phyloP scores from a whole-genome alignment of 2,329 filamentous ascomycete species.

The Colletotrichum sp. region DNA sequence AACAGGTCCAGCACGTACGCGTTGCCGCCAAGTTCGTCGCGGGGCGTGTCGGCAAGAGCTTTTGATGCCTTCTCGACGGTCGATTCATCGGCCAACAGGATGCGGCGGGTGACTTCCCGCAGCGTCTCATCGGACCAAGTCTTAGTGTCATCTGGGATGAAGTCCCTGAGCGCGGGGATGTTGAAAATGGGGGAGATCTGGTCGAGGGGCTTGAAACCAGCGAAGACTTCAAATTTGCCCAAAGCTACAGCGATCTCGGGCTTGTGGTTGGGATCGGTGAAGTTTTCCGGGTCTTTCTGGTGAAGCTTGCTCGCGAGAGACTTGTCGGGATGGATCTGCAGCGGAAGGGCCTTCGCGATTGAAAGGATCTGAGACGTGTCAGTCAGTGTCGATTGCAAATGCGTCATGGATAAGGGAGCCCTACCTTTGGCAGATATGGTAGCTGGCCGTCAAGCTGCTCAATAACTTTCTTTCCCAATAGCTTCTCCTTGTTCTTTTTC shows the following conservation, averaged over 20 bases:
- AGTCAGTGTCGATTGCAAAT: not conserved
- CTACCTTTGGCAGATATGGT: slow-evolving; percentile 74
- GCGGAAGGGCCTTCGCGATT: slow-evolving; percentile 75
- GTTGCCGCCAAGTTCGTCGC: slow-evolving; percentile 51
- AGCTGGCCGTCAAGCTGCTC: slow-evolving; percentile 67
- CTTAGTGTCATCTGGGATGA: slow-evolving; percentile 49
- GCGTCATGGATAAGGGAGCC: not conserved
- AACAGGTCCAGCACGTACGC: slow-evolving; percentile 69
- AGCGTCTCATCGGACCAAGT: slow-evolving; percentile 63
- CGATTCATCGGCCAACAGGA: slow-evolving; percentile 59
- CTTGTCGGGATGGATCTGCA: slow-evolving; percentile 79
- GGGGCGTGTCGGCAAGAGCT: slow-evolving; percentile 52
- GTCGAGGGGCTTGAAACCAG: slow-evolving; percentile 71
- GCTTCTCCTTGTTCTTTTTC: slow-evolving; percentile 62
- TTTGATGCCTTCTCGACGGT: slow-evolving; percentile 58
- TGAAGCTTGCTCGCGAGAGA: slow-evolving; percentile 69
- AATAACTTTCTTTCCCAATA: slow-evolving; percentile 67
- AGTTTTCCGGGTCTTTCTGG: slow-evolving; percentile 65
- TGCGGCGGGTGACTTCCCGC: slow-evolving; percentile 56
- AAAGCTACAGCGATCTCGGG: slow-evolving; percentile 80
- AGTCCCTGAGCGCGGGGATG: slow-evolving; percentile 57
- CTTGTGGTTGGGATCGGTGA: slow-evolving; percentile 78
- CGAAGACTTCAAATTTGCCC: slow-evolving; percentile 75
- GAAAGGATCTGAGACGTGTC: slow-evolving; percentile 61
- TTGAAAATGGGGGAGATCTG: slow-evolving; percentile 65